Evolutionary conservation across 192 early-diverging fungal genomes (phyloP).

Genomic region (Chytriomyces confervae): DNA sequence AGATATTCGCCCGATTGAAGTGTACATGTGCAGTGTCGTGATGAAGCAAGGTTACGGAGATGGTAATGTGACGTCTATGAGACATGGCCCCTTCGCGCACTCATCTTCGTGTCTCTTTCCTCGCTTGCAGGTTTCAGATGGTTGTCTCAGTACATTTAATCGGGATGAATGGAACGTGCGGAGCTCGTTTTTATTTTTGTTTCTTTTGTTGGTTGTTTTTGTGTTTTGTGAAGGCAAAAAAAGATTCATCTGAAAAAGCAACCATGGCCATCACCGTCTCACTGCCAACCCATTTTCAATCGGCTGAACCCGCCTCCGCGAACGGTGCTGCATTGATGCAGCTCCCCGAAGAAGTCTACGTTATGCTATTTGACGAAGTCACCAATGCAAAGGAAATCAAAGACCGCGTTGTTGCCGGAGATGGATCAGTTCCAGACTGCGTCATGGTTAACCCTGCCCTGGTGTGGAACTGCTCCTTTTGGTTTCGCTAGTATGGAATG

Average conservation of each 20-base stretch:
- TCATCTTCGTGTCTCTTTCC: not conserved
- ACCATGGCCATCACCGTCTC: slow-evolving; percentile 23
- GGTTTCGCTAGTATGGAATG: not conserved
- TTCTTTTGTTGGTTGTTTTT: not conserved
- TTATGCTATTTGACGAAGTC: slow-evolving; percentile 39
- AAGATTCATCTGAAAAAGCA: not conserved
- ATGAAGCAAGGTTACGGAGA: slow-evolving; percentile 99
- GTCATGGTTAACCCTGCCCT: slow-evolving; percentile 42
- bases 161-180: not conserved
- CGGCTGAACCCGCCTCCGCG: slow-evolving; percentile 12
- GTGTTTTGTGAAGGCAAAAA: slow-evolving; percentile 4
- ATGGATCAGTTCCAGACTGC: slow-evolving; percentile 40
- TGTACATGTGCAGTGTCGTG: slow-evolving; percentile 99
- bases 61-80: slow-evolving; percentile 53
- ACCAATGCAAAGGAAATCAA: slow-evolving; percentile 42
- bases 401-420: slow-evolving; percentile 38
- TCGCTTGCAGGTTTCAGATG: slow-evolving; percentile 46
- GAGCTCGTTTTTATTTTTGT: too few species aligned
- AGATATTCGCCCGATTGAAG: slow-evolving; percentile 95
- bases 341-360: slow-evolving; percentile 26
- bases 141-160: slow-evolving; percentile 53
- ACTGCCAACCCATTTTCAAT: slow-evolving; percentile 23
- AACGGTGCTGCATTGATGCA: slow-evolving; percentile 10
- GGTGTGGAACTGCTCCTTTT: slow-evolving; percentile 25
- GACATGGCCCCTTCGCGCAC: not conserved